Conservation (phyloP, 2,329 filamentous ascomycete genomes). For the Septoria linicola region DNA sequence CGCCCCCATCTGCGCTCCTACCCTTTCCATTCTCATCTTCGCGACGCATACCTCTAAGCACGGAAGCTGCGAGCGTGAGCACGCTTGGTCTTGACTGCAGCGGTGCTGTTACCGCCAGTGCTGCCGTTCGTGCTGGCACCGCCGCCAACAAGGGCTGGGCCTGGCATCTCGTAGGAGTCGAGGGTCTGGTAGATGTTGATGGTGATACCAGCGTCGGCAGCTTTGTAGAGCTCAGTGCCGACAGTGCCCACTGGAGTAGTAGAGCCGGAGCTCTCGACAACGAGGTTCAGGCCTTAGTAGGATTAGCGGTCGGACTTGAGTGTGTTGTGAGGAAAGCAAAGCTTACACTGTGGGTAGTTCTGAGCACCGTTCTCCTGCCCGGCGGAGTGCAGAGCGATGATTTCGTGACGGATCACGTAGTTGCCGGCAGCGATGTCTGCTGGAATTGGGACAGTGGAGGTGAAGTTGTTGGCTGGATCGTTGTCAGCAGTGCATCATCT, state of each 20-base stretch:
- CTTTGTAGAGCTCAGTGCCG: conserved; percentile 58
- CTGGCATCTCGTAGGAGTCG: conserved; percentile 52
- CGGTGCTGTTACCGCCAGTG: conserved; percentile 1
- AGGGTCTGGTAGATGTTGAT: conserved; percentile 59
- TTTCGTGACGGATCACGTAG: conserved; percentile 61
- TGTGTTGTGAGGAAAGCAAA: background rate
- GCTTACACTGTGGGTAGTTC: conserved; percentile 41
- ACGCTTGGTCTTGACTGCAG: conserved; percentile 2
- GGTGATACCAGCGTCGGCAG: conserved; percentile 57
- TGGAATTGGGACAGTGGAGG: conserved; percentile 54
- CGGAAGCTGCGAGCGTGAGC: conserved; percentile 2
- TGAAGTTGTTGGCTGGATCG: conserved; percentile 42
- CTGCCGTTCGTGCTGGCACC: background rate
- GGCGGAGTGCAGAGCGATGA: conserved; percentile 60
- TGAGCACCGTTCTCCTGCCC: conserved; percentile 46
- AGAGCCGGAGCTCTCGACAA: conserved; percentile 56
- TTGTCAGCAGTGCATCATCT: background rate
- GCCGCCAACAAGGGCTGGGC: conserved; percentile 40
- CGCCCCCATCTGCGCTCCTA: background rate
- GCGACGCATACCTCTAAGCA: background rate
- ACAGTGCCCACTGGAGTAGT: conserved; percentile 47
- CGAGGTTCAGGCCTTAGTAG: conserved; percentile 57
- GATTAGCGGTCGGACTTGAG: background rate
- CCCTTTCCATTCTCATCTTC: no score
- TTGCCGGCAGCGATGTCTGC: conserved; percentile 54